Evolutionary conservation across 306 rosid species (phyloP).

Genomic region (Comarum palustre): DNA sequence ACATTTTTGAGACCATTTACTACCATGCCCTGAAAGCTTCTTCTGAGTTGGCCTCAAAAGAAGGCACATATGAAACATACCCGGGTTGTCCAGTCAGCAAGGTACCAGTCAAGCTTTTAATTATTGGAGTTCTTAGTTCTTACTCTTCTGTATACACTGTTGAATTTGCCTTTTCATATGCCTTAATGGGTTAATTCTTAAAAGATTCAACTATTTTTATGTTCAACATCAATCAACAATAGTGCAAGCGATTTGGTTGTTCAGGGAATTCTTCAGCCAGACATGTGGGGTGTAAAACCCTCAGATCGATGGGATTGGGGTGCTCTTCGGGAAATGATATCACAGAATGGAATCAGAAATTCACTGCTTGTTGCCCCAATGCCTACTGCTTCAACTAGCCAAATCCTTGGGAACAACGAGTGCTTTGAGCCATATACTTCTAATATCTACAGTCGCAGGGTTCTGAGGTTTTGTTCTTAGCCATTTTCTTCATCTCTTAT

Average conservation of each 20-base stretch:
- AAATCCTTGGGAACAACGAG: constrained; percentile 87
- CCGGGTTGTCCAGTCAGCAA: constrained; percentile 79
- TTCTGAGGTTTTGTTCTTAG: constrained; percentile 53
- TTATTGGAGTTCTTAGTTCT: neutral
- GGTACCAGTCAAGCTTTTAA: constrained; percentile 36
- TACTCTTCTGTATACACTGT: neutral
- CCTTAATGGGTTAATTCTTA: neutral
- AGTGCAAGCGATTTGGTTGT: constrained; percentile 12
- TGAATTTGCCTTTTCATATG: neutral
- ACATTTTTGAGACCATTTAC: constrained; percentile 87
- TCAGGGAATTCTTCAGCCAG: constrained; percentile 86
- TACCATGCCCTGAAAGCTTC: constrained; percentile 78
- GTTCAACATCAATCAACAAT: neutral
- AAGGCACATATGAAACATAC: constrained; percentile 79
- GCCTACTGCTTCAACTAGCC: constrained; percentile 94
- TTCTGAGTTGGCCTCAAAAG: constrained; percentile 64
- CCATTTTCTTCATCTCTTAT: neutral
- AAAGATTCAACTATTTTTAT: neutral
- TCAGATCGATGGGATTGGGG: constrained; percentile 77
- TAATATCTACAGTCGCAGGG: constrained; percentile 81
- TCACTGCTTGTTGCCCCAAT: constrained; percentile 88
- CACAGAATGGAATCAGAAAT: constrained; percentile 61
- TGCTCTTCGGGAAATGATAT: constrained; percentile 48
- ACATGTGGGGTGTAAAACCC: constrained; percentile 80
- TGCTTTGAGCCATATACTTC: constrained; percentile 96